Evolutionary conservation across 2,329 filamentous ascomycete species (phyloP).

Genomic region (Plenodomus lindquistii): DNA sequence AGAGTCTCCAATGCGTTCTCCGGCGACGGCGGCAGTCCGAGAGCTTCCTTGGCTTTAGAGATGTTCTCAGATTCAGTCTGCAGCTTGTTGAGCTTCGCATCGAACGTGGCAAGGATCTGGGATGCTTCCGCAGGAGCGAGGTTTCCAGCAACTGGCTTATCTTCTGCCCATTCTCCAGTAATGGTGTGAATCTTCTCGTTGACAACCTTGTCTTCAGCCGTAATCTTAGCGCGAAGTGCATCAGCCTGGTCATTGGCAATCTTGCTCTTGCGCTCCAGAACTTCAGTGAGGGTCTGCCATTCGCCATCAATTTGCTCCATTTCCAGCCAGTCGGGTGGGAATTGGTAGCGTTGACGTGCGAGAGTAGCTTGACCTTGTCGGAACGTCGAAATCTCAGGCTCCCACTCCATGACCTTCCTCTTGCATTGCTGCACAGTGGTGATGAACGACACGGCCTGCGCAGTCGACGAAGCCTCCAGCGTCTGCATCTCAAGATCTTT

Average conservation of each 20-base stretch:
- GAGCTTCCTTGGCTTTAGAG: slow-evolving; percentile 92
- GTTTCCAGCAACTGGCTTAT: slow-evolving; percentile 94
- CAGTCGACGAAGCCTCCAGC: slow-evolving; percentile 91
- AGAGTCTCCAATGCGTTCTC: slow-evolving; percentile 84
- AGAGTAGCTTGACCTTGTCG: slow-evolving; percentile 93
- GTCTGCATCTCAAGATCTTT: slow-evolving; percentile 90
- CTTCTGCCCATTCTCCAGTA: slow-evolving; percentile 86
- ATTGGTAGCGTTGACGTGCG: slow-evolving; percentile 88
- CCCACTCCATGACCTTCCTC: slow-evolving; percentile 90
- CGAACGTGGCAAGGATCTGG: slow-evolving; percentile 78
- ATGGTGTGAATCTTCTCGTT: slow-evolving; percentile 86
- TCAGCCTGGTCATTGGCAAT: slow-evolving; percentile 97
- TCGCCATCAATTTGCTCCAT: slow-evolving; percentile 96
- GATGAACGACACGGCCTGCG: slow-evolving; percentile 97
- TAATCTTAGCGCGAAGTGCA: slow-evolving; percentile 90
- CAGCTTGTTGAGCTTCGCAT: slow-evolving; percentile 80
- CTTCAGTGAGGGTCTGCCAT: slow-evolving; percentile 91
- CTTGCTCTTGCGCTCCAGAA: slow-evolving; percentile 88
- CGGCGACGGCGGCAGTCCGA: slow-evolving; percentile 79
- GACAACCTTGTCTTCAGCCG: slow-evolving; percentile 89
- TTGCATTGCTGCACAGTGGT: slow-evolving; percentile 97
- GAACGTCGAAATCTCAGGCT: slow-evolving; percentile 94
- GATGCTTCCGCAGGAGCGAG: slow-evolving; percentile 90
- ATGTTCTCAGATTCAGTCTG: slow-evolving; percentile 92
- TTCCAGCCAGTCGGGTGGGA: slow-evolving; percentile 90